Conservation (phyloP, 169 alveolate species). For the Plasmodium chabaudi region DNA sequence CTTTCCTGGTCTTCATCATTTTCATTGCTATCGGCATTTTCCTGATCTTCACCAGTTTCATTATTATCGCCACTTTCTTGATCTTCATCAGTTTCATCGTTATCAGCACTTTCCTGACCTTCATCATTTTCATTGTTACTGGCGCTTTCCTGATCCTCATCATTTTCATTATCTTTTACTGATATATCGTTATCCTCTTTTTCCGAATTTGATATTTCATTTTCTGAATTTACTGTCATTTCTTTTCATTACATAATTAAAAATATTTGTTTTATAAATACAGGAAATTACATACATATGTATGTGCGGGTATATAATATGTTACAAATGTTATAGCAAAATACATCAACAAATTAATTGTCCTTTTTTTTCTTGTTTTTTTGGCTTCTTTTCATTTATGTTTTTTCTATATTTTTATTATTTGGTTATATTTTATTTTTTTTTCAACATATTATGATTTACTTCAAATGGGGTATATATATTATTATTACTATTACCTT, state of each 20-base stretch:
- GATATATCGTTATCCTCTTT: background rate
- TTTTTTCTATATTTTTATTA: too few species aligned
- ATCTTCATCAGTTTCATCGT: background rate
- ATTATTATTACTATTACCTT: too few species aligned
- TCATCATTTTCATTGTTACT: background rate
- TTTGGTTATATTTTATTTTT: too few species aligned
- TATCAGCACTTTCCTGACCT: background rate
- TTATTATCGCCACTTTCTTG: background rate
- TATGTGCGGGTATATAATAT: background rate
- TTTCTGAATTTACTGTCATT: conserved; percentile 1
- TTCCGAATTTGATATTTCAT: conserved; percentile 4
- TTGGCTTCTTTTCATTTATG: too few species aligned
- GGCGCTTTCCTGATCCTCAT: background rate
- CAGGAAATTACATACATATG: background rate
- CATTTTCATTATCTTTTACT: background rate
- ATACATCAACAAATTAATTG: too few species aligned
- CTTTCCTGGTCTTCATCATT: background rate
- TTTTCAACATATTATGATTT: too few species aligned
- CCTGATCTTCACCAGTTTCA: background rate
- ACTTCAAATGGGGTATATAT: too few species aligned
- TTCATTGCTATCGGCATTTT: background rate
- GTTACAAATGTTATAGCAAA: background rate
- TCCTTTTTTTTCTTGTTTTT: too few species aligned
- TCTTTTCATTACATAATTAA: conserved; percentile 4
- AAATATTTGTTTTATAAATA: background rate